Base-by-base conservation (phyloP, 177 flowering plant genomes). In the Tripterygium wilfordii region DNA sequence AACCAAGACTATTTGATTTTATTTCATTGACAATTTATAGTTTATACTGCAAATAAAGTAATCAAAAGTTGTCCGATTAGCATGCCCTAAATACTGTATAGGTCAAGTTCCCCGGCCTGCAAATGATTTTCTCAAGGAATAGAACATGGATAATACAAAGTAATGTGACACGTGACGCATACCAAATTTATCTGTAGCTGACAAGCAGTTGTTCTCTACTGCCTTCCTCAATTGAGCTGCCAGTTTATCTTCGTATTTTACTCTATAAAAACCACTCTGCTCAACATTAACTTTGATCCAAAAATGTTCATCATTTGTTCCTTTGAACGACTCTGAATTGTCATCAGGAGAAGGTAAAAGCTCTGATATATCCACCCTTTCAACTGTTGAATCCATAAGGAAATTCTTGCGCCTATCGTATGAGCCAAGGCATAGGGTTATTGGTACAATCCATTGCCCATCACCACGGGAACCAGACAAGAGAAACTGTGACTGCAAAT, bases 241-340 rank as follows among this genome's bases (percentile, higher is more conserved):
- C 3, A 69, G 61, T 30, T 53, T 31, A 46, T 57, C 67, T 8
- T 69, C 74, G 49, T 69, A 69, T 22, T 64, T 69, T n/a, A 57
- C 74, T 44, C 74, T 60, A 43, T 64, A 69, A 29, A 69, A 69
- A 17, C 66, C 74, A 19, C 58, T 61, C 58, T 64, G 69, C 22
- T 54, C 63, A 31, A 53, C 48, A 33, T 69, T 69, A 29, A 64
- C 36, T 54, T 69, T 69, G 48, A 69, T 25, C 69, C 74, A 64
- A 19, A 35, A 38, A 35, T 33, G 29, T 22, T 52, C 49, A 38
- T 45, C 40, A 14, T 22, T 18, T 22, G n/a, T n/a, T n/a, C 29
- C 38, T 31, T 36, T 21, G 33, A 24, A 8, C 4, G 38, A 33
- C 21, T 20, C 18, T 4, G 10, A 17, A 25, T 50, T 36, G 8